Evolutionary conservation across 352 stramenopile species (phyloP).

Genomic region (Globisporangium recalcitrans): DNA sequence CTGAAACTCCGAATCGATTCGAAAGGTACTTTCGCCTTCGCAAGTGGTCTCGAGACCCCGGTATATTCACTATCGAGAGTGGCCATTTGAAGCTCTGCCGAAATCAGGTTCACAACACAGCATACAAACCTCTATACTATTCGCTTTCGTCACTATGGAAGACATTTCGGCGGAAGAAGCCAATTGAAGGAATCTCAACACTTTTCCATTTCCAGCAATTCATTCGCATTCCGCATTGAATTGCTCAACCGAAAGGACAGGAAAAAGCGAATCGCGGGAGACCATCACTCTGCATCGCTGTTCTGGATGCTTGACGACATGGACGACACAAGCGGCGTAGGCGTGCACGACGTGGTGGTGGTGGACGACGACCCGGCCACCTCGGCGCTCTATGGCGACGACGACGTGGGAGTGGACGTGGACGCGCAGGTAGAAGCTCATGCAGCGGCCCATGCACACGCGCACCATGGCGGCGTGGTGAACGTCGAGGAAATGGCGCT

Average conservation of each 20-base stretch:
- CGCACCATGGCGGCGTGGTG: neutral
- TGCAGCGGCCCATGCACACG: neutral
- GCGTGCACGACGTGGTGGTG: neutral
- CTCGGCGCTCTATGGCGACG: constrained; percentile 10
- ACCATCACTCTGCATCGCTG: neutral
- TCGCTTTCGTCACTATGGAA: too few species aligned
- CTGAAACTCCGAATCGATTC: too few species aligned
- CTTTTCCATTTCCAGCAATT: neutral
- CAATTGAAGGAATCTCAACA: too few species aligned
- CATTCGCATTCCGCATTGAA: neutral
- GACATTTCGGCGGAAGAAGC: too few species aligned
- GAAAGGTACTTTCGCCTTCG: too few species aligned
- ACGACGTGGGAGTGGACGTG: constrained; percentile 1
- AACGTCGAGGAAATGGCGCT: constrained; percentile 14
- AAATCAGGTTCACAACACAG: too few species aligned
- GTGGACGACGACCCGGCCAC: constrained; percentile 6
- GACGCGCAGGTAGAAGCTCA: neutral
- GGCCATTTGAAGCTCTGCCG: too few species aligned
- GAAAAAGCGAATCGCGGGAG: neutral
- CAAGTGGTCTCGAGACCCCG: too few species aligned
- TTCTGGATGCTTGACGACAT: constrained; percentile 4
- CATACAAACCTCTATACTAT: too few species aligned
- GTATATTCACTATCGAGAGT: too few species aligned
- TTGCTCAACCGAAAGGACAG: neutral
- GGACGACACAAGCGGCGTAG: constrained; percentile 3